Evolutionary conservation across 2,329 filamentous ascomycete species (phyloP).

Genomic region (Talaromyces sp.): DNA sequence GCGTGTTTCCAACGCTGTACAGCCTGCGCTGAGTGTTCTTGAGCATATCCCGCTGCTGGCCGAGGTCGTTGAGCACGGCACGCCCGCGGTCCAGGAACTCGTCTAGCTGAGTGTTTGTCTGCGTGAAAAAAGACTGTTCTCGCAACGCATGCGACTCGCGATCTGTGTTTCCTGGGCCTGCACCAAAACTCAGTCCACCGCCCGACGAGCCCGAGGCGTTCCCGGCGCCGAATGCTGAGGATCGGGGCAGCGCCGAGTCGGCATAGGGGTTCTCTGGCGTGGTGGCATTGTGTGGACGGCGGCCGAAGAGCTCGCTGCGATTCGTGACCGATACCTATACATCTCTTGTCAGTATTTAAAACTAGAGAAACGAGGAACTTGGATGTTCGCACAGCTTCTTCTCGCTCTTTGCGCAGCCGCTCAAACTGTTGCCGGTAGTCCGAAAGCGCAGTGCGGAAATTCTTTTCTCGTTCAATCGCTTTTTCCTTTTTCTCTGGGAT

Average conservation of each 20-base stretch:
- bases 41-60: constrained; percentile 86
- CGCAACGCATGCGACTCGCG: constrained; percentile 79
- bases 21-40: constrained; percentile 89
- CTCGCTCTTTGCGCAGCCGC: constrained; percentile 68
- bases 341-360: neutral
- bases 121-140: constrained; percentile 82
- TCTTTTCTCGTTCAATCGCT: constrained; percentile 76
- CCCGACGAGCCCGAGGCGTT: constrained; percentile 23
- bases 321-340: constrained; percentile 59
- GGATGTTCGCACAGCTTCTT: constrained; percentile 58
- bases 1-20: constrained; percentile 88
- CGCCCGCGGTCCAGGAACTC: constrained; percentile 90
- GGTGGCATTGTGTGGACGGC: constrained; percentile 71
- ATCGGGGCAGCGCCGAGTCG: constrained; percentile 47
- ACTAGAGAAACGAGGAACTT: neutral
- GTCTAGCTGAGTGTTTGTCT: constrained; percentile 79
- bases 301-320: constrained; percentile 76
- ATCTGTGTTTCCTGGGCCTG: constrained; percentile 52
- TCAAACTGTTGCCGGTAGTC: constrained; percentile 78
- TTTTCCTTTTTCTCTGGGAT: constrained; percentile 90
- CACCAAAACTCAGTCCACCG: constrained; percentile 43
- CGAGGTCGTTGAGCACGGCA: constrained; percentile 82
- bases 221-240: constrained; percentile 38
- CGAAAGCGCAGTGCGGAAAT: constrained; percentile 75
- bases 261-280: constrained; percentile 93